Evolutionary conservation across 2,329 filamentous ascomycete genomes (phyloP), one percentile per base, ranked within the genome.

Genomic region (Trichoderma atrobrunneum): DNA sequence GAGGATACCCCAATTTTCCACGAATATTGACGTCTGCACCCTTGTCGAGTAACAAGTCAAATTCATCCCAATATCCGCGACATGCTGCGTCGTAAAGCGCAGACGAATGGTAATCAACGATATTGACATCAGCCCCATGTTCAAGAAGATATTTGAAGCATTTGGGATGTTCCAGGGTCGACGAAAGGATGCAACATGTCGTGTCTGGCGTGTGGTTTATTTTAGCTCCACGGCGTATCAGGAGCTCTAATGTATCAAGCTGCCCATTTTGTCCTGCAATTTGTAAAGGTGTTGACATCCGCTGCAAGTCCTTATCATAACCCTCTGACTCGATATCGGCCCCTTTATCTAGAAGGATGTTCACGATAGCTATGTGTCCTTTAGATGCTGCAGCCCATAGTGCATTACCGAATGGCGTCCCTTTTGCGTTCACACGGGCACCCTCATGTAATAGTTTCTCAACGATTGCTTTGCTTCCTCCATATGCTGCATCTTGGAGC

Each of bases 131-230:
- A 21, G n/a, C 43, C 6, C 43, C 43, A n/a, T 48, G 5, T 11
- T 48, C 8, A 3, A 48, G 18, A 0, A 48, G 18, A 48, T 48
- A 63, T 8, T 24, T 11, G 1, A 48, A 48, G 4, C 43, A 48
- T 21, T 21, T 6, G 1, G 43, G 2, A 48, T 48, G 43, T 0
- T 0, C 0, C 43, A 21, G 0, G 1, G 43, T 11, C 5, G 1
- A 11, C 2, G 18, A 11, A 48, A 48, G 43, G 43, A 48, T 48
- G 18, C n/a, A 11, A 2, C 6, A 1, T 5, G 43, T 48, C 8
- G 43, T 48, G 1, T 48, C 1, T 48, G 43, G 43, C 43, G 43
- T 48, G 43, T 21, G 6, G 8, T 48, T 48, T 48, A 48, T 21
- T 48, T 21, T 48, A 6, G 43, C 43, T n/a, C 43, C 43, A 4